These are phyloP conservation scores for Gaultheria prostrata DNA, from an alignment of 148 eudicot species.

Conservation along the genomic window DNA sequence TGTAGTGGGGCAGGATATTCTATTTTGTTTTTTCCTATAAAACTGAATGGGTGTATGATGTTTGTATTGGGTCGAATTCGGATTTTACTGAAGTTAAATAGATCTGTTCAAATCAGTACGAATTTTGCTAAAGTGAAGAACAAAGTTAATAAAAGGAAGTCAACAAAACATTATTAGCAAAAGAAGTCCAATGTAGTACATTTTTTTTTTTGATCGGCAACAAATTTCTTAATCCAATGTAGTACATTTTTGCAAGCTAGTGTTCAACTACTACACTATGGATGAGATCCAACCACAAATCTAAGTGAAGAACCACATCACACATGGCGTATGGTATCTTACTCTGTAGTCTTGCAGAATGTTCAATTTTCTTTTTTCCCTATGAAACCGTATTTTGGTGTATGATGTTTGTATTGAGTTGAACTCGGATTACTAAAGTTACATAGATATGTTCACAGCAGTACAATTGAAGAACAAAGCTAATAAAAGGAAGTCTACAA, in stretches of 20 bases:
- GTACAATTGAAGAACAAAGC: background rate
- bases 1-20: background rate
- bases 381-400: background rate
- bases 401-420: background rate
- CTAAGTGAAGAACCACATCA: background rate
- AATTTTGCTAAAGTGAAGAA: background rate
- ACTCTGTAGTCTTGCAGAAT: background rate
- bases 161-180: background rate
- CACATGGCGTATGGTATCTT: background rate
- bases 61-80: background rate
- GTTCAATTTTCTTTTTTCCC: background rate
- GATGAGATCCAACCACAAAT: background rate
- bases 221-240: too few relatives aligned
- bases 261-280: background rate
- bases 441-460: background rate
- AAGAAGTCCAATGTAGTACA: background rate
- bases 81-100: background rate
- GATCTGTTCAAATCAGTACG: background rate
- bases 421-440: background rate
- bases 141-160: background rate
- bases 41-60: background rate
- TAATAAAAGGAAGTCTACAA: background rate
- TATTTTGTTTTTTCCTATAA: background rate
- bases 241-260: background rate
- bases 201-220: too few relatives aligned